Conservation (phyloP, 495 filamentous ascomycete species). For the Tuber melanosporum region DNA sequence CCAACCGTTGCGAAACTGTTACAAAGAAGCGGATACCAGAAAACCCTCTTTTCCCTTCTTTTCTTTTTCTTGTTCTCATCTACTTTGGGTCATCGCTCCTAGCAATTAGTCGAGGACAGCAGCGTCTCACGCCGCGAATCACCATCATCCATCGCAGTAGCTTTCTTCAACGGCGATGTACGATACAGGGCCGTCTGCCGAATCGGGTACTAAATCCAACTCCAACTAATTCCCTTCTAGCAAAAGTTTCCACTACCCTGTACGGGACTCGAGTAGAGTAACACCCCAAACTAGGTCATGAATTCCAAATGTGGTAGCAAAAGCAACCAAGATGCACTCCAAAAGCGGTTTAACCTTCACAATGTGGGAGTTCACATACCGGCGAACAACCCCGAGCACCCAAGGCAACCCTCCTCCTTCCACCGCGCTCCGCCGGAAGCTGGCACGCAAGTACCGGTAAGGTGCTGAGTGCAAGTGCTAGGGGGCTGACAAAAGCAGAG, state of each 20-base stretch:
- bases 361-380: background rate
- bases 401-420: background rate
- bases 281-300: background rate
- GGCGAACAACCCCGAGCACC: background rate
- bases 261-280: background rate
- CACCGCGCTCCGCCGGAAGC: background rate
- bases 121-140: background rate
- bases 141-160: background rate
- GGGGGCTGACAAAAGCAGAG: too few species aligned
- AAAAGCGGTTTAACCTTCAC: background rate
- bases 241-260: background rate
- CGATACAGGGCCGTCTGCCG: background rate
- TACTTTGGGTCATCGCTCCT: background rate
- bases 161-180: background rate
- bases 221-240: background rate
- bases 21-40: background rate
- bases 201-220: background rate
- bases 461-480: too few species aligned
- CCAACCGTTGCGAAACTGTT: background rate
- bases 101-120: background rate
- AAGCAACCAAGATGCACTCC: background rate
- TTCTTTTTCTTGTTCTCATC: background rate
- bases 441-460: background rate
- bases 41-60: background rate
- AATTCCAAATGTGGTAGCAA: background rate